A percentile compares a stretch with the other conserved stretches of the same genome.
Evolutionary conservation across 371 early-diverging fungal species (phyloP).

Genomic region (Mortierella sp.): DNA sequence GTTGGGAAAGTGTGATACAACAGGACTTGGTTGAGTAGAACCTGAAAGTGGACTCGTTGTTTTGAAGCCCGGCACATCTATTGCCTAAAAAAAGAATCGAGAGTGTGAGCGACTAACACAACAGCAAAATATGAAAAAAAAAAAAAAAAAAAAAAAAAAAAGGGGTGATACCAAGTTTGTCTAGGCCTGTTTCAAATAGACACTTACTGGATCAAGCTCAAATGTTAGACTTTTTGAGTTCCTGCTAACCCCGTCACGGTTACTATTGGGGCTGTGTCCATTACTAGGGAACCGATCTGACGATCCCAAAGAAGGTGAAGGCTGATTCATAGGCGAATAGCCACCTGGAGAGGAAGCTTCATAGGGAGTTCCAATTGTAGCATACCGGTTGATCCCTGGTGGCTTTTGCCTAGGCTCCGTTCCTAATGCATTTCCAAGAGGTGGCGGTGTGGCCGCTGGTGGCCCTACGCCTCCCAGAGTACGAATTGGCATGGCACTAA

Average conservation of each 20-base stretch:
- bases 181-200: too few species aligned
- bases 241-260: neutral
- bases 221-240: conserved; percentile 26
- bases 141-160: too few species aligned
- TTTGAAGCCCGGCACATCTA: conserved; percentile 21
- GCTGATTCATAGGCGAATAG: too few species aligned
- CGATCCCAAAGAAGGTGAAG: conserved; percentile 21
- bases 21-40: conserved; percentile 24
- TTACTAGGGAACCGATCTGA: conserved; percentile 19
- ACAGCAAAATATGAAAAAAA: too few species aligned
- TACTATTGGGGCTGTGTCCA: conserved; percentile 9
- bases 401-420: conserved; percentile 33
- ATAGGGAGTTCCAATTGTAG: too few species aligned
- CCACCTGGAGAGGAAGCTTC: neutral
- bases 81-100: conserved; percentile 2
- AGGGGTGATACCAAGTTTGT: neutral
- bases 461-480: conserved; percentile 33
- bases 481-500: conserved; percentile 37
- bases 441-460: neutral
- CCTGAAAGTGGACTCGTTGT: neutral
- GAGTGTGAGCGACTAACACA: neutral
- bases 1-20: conserved; percentile 19
- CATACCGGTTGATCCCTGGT: conserved; percentile 34
- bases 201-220: conserved; percentile 29
- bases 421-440: conserved; percentile 12